These are phyloP conservation scores for Phylloporus sp. DNA, from an alignment of 1,284 basidiomycete species.

Conservation along the genomic window DNA sequence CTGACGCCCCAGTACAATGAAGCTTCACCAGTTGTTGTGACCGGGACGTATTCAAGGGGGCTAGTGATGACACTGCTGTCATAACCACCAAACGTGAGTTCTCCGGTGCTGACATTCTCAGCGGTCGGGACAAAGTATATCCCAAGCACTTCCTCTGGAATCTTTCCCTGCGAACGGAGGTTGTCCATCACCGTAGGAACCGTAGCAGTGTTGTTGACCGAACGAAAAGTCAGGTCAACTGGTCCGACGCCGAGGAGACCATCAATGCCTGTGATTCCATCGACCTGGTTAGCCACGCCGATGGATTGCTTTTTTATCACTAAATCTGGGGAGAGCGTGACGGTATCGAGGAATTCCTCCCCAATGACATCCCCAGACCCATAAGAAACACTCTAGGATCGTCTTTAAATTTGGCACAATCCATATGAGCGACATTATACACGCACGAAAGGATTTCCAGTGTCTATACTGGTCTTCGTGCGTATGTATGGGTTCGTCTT, in stretches of 20 bases:
- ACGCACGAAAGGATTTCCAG: constrained; percentile 49
- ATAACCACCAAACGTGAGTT: constrained; percentile 58
- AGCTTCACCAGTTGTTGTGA: constrained; percentile 56
- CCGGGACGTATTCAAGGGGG: constrained; percentile 53
- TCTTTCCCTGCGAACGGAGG: constrained; percentile 50
- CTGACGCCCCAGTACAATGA: constrained; percentile 71
- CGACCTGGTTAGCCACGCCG: constrained; percentile 53
- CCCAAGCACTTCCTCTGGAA: constrained; percentile 53
- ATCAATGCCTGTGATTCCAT: constrained; percentile 50
- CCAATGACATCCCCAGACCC: constrained; percentile 59
- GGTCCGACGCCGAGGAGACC: constrained; percentile 68
- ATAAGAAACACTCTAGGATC: constrained; percentile 49
- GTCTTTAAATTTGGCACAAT: not conserved
- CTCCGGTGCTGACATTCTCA: constrained; percentile 45
- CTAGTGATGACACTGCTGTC: constrained; percentile 53
- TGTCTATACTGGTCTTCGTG: constrained; percentile 52
- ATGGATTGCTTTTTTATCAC: constrained; percentile 60
- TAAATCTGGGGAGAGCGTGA: constrained; percentile 39
- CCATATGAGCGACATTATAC: not conserved
- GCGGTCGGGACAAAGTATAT: constrained; percentile 57
- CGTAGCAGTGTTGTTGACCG: constrained; percentile 30
- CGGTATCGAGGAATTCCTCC: constrained; percentile 57
- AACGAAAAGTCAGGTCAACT: constrained; percentile 54
- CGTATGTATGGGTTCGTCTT: constrained; percentile 42
- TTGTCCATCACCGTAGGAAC: constrained; percentile 56